These are phyloP conservation scores for Quercus wislizeni DNA, from an alignment of 306 rosid species.

Conservation along the genomic window DNA sequence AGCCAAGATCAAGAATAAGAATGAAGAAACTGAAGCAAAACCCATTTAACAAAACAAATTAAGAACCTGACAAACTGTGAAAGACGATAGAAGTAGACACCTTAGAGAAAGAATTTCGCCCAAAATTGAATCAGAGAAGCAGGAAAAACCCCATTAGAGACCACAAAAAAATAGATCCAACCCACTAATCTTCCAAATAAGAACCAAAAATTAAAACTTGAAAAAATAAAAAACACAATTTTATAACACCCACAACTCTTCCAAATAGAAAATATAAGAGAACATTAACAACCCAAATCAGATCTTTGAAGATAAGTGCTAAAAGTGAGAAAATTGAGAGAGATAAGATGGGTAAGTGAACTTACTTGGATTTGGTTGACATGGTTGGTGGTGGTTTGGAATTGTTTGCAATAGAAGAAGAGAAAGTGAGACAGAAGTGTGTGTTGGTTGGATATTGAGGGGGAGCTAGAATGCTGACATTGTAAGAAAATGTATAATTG, in stretches of 20 bases:
- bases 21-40: conserved; percentile 1
- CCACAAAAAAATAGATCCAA: conserved; percentile 44
- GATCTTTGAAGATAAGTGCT: conserved; percentile 41
- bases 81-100: neutral
- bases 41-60: conserved; percentile 16
- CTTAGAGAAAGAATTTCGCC: neutral
- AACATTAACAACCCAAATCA: conserved; percentile 28
- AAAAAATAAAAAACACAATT: conserved; percentile 6
- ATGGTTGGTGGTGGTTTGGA: conserved; percentile 37
- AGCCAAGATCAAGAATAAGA: conserved; percentile 4
- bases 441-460: conserved; percentile 24
- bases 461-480: conserved; percentile 50
- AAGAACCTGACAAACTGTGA: conserved; percentile 14
- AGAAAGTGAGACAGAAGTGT: conserved; percentile 1
- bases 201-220: conserved; percentile 1
- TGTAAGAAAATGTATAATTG: conserved; percentile 31
- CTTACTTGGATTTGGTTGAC: conserved; percentile 85
- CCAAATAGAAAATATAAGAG: neutral
- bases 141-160: neutral
- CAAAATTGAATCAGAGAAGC: neutral
- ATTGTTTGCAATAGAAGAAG: conserved; percentile 8
- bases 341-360: conserved; percentile 4
- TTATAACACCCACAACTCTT: neutral
- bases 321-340: neutral
- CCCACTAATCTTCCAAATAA: conserved; percentile 5